Percentiles rank a stretch among this genome's conserved stretches.
Evolutionary conservation across 2,329 filamentous ascomycete genomes (phyloP).

Genomic region (Nemania diffusa): DNA sequence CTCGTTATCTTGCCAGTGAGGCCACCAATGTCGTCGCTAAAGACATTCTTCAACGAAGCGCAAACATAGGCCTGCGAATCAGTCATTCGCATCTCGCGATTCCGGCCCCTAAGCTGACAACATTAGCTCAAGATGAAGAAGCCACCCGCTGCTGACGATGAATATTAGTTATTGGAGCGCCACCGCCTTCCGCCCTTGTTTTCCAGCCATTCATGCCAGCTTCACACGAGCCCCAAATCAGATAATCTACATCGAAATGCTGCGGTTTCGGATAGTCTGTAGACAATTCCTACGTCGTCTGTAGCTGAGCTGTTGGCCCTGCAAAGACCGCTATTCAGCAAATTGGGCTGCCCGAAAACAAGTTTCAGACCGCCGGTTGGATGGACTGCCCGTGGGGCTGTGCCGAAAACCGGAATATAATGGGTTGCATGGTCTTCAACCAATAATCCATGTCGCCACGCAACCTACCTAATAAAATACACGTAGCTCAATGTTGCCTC

Average conservation of each 20-base stretch:
- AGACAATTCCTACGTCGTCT: background rate
- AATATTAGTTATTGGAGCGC: no score
- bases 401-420: conserved; percentile 7
- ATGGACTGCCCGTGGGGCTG: conserved; percentile 10
- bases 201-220: background rate
- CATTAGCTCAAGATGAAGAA: background rate
- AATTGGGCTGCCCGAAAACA: conserved; percentile 10
- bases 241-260: background rate
- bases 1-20: background rate
- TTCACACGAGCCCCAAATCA: background rate
- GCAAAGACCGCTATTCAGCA: background rate
- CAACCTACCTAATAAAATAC: background rate
- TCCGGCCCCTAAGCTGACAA: background rate
- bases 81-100: background rate
- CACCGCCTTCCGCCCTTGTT: no score
- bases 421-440: conserved; percentile 15
- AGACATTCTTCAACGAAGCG: background rate
- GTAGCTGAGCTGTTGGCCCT: no score
- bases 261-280: background rate
- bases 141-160: no score
- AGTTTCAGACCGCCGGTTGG: background rate
- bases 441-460: conserved; percentile 10
- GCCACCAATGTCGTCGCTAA: background rate
- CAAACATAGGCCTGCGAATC: background rate
- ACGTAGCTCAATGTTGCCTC: background rate